These are phyloP conservation scores for Russula foetens DNA, from an alignment of 768 basidiomycete species.

Conservation along the genomic window DNA sequence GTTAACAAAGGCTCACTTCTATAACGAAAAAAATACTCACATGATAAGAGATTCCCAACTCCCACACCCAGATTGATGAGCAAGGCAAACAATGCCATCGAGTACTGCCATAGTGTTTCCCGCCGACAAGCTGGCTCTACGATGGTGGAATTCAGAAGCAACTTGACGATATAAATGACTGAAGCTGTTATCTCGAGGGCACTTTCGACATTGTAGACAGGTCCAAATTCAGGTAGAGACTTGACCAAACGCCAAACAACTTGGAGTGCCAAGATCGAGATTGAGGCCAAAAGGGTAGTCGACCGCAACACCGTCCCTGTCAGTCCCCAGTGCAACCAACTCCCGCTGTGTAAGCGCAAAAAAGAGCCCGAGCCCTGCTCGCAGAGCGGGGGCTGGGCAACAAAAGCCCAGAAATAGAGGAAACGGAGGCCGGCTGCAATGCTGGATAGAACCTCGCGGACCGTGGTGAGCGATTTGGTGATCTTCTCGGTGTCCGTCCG, in stretches of 20 bases:
- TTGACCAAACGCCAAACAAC: slow-evolving; percentile 50
- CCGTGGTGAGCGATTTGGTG: slow-evolving; percentile 34
- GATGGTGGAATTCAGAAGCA: slow-evolving; percentile 48
- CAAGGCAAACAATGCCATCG: slow-evolving; percentile 44
- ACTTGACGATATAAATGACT: slow-evolving; percentile 51
- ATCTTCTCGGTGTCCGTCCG: slow-evolving; percentile 22
- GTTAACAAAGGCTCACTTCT: neutral
- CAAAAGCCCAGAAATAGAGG: slow-evolving; percentile 63
- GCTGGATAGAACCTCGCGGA: slow-evolving; percentile 52
- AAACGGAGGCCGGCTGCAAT: slow-evolving; percentile 51
- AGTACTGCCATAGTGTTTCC: slow-evolving; percentile 39
- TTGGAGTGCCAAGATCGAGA: slow-evolving; percentile 49
- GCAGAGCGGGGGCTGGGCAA: slow-evolving; percentile 46
- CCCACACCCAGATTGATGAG: slow-evolving; percentile 44
- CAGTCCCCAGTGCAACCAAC: slow-evolving; percentile 59
- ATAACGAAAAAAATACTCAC: slow-evolving; percentile 42
- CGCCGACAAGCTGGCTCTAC: slow-evolving; percentile 34
- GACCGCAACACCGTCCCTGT: slow-evolving; percentile 47
- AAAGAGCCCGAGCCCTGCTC: slow-evolving; percentile 26
- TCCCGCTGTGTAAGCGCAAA: slow-evolving; percentile 37
- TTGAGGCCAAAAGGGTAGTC: slow-evolving; percentile 36
- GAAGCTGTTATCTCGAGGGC: slow-evolving; percentile 52
- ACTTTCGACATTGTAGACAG: slow-evolving; percentile 50
- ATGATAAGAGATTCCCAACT: slow-evolving; percentile 45
- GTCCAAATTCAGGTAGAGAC: slow-evolving; percentile 31